Conservation (phyloP, 192 early-diverging fungal species). For the Dissophora ornata region DNA sequence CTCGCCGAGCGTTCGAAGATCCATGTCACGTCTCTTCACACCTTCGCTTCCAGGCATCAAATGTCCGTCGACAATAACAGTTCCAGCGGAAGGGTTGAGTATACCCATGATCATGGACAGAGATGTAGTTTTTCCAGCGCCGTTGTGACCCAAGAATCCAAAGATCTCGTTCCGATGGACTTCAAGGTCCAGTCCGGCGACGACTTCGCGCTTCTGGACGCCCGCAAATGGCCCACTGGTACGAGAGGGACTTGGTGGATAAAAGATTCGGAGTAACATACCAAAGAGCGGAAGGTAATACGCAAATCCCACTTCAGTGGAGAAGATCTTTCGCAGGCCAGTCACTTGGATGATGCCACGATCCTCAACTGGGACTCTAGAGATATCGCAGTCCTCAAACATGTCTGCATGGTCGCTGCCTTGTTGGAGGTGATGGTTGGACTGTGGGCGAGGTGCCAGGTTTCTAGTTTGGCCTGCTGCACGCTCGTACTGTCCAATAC, state of each 20-base stretch:
- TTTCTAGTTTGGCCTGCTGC: not conserved
- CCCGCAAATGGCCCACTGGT: constrained; percentile 33
- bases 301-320: constrained; percentile 22
- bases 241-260: constrained; percentile 27
- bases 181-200: constrained; percentile 53
- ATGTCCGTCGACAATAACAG: constrained; percentile 42
- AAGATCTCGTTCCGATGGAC: constrained; percentile 62
- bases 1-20: constrained; percentile 34
- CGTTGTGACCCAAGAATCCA: constrained; percentile 70
- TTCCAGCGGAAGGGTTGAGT: constrained; percentile 44
- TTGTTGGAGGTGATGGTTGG: too few species aligned
- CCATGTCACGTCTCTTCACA: constrained; percentile 19
- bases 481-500: constrained; percentile 31
- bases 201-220: constrained; percentile 30
- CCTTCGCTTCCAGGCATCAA: constrained; percentile 33
- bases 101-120: constrained; percentile 55
- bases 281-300: constrained; percentile 26
- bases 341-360: constrained; percentile 38
- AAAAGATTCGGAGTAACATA: constrained; percentile 26
- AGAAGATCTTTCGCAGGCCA: constrained; percentile 26
- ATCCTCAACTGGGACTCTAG: constrained; percentile 37
- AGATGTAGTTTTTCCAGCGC: constrained; percentile 68
- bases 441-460: too few species aligned
- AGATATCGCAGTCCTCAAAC: constrained; percentile 42
- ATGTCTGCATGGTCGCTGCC: too few species aligned